Conservation (phyloP, 2,329 filamentous ascomycete genomes). For the Dothidotthia symphoricarpi region DNA sequence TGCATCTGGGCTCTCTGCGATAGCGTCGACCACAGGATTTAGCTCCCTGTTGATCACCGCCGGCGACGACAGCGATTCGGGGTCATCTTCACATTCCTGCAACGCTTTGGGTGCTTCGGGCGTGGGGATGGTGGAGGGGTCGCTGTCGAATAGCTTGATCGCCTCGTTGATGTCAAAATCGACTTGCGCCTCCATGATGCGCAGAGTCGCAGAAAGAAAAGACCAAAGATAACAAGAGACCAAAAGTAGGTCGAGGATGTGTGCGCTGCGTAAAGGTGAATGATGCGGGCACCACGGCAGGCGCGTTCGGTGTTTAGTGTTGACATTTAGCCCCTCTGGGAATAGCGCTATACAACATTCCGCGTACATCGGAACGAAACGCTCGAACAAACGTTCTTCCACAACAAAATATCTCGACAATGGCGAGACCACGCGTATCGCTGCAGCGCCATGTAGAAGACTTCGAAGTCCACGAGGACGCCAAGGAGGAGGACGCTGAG, state of each 20-base stretch:
- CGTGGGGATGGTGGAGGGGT: conserved; percentile 78
- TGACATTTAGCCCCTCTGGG: conserved; percentile 21
- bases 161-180: conserved; percentile 96
- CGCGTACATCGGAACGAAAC: not conserved
- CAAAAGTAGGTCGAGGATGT: conserved; percentile 12
- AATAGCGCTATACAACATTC: conserved; percentile 2
- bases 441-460: conserved; percentile 28
- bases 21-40: conserved; percentile 87
- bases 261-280: conserved; percentile 13
- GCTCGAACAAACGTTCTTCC: conserved; percentile 1
- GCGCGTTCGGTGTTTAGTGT: conserved; percentile 25
- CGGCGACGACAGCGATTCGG: conserved; percentile 72
- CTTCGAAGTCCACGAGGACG: conserved; percentile 28
- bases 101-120: conserved; percentile 81
- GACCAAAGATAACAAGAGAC: conserved; percentile 13
- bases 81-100: conserved; percentile 88
- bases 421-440: conserved; percentile 34
- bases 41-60: conserved; percentile 79
- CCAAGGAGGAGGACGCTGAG: conserved; percentile 41
- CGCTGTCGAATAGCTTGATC: conserved; percentile 94
- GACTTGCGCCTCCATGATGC: conserved; percentile 65
- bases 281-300: conserved; percentile 14
- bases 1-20: conserved; percentile 88
- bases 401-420: conserved; percentile 15
- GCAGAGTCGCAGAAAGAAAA: conserved; percentile 15